These are phyloP conservation scores for Candida anglica DNA, from an alignment of 805 yeast species.

Conservation along the genomic window DNA sequence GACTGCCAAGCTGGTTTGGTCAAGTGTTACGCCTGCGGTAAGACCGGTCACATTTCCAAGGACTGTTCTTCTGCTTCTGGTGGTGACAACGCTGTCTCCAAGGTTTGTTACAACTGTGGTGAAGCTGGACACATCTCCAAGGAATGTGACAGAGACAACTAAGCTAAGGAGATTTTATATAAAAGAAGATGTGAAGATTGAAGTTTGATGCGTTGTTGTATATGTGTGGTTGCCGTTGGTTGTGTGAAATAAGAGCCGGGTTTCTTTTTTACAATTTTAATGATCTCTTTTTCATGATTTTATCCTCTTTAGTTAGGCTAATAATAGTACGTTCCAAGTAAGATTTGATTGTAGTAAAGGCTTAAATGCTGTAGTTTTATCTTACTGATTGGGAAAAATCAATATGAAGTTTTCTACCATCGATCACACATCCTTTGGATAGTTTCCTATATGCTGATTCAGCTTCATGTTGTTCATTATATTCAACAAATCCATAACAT, in stretches of 20 bases:
- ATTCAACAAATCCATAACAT: constrained; percentile 65
- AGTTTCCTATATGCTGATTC: constrained; percentile 61
- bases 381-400: constrained; percentile 56
- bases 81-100: constrained; percentile 42
- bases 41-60: constrained; percentile 82
- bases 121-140: constrained; percentile 84
- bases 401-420: constrained; percentile 60
- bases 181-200: constrained; percentile 1
- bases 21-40: constrained; percentile 92
- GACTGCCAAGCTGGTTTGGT: constrained; percentile 72
- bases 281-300: constrained; percentile 5
- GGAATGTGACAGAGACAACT: constrained; percentile 46
- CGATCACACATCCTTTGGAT: constrained; percentile 55
- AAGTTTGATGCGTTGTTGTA: background rate
- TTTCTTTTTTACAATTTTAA: constrained; percentile 7
- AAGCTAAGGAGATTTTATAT: constrained; percentile 5
- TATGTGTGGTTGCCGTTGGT: background rate
- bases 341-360: too few species aligned
- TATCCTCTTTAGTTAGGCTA: background rate
- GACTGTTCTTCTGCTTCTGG: constrained; percentile 65
- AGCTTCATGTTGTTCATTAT: constrained; percentile 41
- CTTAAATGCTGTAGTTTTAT: too few species aligned
- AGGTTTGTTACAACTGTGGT: constrained; percentile 73
- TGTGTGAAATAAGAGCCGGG: constrained; percentile 6
- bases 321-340: background rate